Base-by-base conservation (phyloP, 164 flowering plant genomes). In the Taxillus chinensis region DNA sequence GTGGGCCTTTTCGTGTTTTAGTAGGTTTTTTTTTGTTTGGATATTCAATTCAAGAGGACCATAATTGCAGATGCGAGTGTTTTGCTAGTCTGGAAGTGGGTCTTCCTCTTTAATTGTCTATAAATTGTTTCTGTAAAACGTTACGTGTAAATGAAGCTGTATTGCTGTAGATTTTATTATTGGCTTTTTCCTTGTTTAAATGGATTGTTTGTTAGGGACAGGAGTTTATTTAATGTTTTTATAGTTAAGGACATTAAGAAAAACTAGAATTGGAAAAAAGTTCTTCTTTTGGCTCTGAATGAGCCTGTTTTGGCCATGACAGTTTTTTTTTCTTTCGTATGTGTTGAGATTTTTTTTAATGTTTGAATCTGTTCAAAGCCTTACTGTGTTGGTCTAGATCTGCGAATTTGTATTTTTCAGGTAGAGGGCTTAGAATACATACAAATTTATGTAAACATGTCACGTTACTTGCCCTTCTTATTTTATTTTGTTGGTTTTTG, bases 251-350 rank as follows among this genome's bases (percentile, higher is more conserved):
- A n/a, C 13, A 13, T n/a, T 55, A 37, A 7, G 3, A 15, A 57
- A 52, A 39, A 53, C 71, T 60, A 59, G 63, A 59, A 51, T 58
- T 68, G 64, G 45, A 4, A 45, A 45, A 52, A 48, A 50, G 48
- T 7, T 3, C 52, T 14, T 59, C 37, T 53, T 17, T 27, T 52
- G 39, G 40, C 60, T 27, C 27, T 27, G 27, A 27, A 12, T 45
- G 55, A 16, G 15, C 37, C 55, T 52, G 41, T 59, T 59, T 55
- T 63, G 55, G 55, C 50, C 45, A 5, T 48, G 16, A 8, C 57
- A 45, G 57, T 51, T 60, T 39, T 50, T 51, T 6, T 43, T 9
- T 15, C 3, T 12, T 3, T 52, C 13, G 2, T 62, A 12, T 62
- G 7, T 4, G 5, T 37, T 46, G 3, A 37, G 15, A 45, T 61